A percentile compares a stretch with the other conserved stretches of the same genome.
Evolutionary conservation across 164 flowering plant genomes (phyloP).

Genomic region (Pachysandra terminalis): DNA sequence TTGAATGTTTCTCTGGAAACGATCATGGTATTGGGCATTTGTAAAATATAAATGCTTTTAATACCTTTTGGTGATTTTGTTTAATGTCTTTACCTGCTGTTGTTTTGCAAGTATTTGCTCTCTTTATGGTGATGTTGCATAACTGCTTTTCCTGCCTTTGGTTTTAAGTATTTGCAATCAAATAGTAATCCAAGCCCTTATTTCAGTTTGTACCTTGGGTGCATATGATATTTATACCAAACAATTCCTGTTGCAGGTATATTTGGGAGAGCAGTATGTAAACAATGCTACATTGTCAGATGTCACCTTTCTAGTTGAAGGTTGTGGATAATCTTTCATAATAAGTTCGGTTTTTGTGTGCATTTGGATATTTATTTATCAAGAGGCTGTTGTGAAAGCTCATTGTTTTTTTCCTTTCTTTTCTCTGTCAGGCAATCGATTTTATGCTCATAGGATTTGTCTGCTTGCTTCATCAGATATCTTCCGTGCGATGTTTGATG

Average conservation of each 20-base stretch:
- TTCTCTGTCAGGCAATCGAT: slow-evolving; percentile 54
- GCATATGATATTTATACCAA: slow-evolving; percentile 2
- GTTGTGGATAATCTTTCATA: slow-evolving; percentile 28
- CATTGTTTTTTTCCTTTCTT: slow-evolving; percentile 1
- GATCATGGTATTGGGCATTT: no score
- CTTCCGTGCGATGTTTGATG: slow-evolving; percentile 99
- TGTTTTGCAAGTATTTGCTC: no score
- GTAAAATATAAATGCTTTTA: no score
- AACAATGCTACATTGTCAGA: slow-evolving; percentile 84
- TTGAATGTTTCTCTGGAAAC: no score
- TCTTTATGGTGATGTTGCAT: no score
- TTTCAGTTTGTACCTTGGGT: not conserved
- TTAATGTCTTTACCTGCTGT: no score
- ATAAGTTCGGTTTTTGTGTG: not conserved
- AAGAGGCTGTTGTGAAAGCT: slow-evolving; percentile 2
- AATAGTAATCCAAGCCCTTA: not conserved
- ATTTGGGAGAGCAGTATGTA: slow-evolving; percentile 89
- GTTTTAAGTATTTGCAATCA: not conserved
- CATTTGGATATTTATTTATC: no score
- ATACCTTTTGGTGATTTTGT: no score
- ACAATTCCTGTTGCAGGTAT: slow-evolving; percentile 63
- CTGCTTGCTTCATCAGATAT: slow-evolving; percentile 97
- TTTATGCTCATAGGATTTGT: slow-evolving; percentile 93
- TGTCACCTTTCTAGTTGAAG: slow-evolving; percentile 94
- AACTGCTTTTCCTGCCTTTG: not conserved